A percentile compares a stretch with the other conserved stretches of the same genome.
Evolutionary conservation across 352 stramenopile species (phyloP).

Genomic region (Phytophthora pini): DNA sequence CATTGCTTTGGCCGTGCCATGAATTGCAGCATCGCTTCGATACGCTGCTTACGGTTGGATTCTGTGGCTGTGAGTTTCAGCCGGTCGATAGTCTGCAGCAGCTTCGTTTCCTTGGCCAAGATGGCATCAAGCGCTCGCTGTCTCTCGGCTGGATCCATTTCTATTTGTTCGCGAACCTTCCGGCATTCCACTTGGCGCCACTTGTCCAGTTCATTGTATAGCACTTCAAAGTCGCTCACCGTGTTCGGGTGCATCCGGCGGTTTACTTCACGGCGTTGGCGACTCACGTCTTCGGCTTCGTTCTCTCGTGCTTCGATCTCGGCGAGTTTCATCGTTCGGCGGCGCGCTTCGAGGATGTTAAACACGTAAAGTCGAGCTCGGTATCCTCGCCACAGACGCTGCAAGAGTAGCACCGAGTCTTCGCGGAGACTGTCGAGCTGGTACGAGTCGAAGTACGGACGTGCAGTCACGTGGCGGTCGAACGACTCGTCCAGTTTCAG

Average conservation of each 20-base stretch:
- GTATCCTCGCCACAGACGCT: constrained; percentile 92
- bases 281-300: constrained; percentile 50
- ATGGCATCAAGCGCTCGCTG: constrained; percentile 65
- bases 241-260: constrained; percentile 90
- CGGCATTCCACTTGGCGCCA: constrained; percentile 91
- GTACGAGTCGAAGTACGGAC: constrained; percentile 92
- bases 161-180: constrained; percentile 57
- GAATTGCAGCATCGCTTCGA: constrained; percentile 88
- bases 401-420: constrained; percentile 80
- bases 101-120: constrained; percentile 83
- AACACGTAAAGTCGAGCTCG: constrained; percentile 57
- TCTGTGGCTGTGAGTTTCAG: constrained; percentile 87
- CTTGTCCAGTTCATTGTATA: constrained; percentile 95
- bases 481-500: constrained; percentile 69
- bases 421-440: constrained; percentile 84
- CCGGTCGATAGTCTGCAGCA: constrained; percentile 90
- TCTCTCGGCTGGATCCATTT: constrained; percentile 38
- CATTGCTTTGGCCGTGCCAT: constrained; percentile 92
- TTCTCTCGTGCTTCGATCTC: constrained; percentile 62
- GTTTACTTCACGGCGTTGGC: constrained; percentile 78
- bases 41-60: constrained; percentile 82
- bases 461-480: constrained; percentile 67
- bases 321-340: constrained; percentile 30
- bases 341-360: constrained; percentile 50
- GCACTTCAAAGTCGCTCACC: constrained; percentile 86